These are phyloP conservation scores for Pseudogymnoascus sp. DNA, from an alignment of 2,329 filamentous ascomycete genomes.

Conservation along the genomic window DNA sequence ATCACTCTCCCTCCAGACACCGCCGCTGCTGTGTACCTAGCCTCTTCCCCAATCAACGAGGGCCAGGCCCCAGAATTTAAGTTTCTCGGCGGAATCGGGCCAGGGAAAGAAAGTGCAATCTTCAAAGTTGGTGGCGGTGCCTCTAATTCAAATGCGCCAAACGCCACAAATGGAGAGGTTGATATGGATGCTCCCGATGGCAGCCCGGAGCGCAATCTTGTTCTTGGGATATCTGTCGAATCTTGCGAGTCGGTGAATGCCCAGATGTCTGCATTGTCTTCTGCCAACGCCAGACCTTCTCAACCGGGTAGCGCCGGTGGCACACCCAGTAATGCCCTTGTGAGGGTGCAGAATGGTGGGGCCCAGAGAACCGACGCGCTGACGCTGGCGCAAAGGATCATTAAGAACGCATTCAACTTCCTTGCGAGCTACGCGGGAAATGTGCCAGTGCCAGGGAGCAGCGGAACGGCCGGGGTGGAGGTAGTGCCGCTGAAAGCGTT, in stretches of 20 bases:
- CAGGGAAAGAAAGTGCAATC: conserved; percentile 84
- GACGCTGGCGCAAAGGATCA: conserved; percentile 82
- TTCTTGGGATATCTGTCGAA: conserved; percentile 79
- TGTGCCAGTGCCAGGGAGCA: conserved; percentile 56
- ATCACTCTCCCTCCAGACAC: conserved; percentile 63
- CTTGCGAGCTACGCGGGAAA: conserved; percentile 75
- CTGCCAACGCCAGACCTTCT: conserved; percentile 28
- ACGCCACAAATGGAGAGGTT: conserved; percentile 37
- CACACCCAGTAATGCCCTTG: conserved; percentile 18
- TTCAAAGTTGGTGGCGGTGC: conserved; percentile 59
- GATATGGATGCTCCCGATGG: conserved; percentile 25
- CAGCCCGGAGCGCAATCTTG: conserved; percentile 39
- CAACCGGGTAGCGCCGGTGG: conserved; percentile 24
- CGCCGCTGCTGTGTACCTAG: conserved; percentile 85
- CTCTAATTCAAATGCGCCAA: conserved; percentile 31
- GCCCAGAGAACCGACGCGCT: conserved; percentile 54
- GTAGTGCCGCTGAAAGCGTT: conserved; percentile 92
- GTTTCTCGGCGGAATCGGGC: conserved; percentile 81
- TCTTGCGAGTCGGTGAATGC: conserved; percentile 61
- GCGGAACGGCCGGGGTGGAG: conserved; percentile 57
- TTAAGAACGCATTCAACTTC: conserved; percentile 96
- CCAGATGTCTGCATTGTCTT: conserved; percentile 55
- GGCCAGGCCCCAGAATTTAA: conserved; percentile 55
- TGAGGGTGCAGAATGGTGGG: conserved; percentile 17
- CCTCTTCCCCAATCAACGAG: conserved; percentile 36